Base-by-base conservation (phyloP, 169 alveolate species). In the Plasmodium inui region DNA sequence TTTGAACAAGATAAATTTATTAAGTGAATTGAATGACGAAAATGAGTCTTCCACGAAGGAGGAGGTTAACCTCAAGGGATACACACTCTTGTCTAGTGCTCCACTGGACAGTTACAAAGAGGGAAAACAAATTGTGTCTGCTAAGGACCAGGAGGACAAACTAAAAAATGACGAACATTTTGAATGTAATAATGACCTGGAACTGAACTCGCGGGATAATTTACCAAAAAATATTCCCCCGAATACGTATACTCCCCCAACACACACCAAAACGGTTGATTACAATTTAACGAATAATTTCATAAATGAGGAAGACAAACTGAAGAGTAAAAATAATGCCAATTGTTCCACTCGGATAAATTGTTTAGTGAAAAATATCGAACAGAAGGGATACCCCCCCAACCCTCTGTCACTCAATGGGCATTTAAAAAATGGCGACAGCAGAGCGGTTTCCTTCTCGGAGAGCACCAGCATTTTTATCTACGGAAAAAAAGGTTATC, bases 401-500 rank as follows among this genome's bases (percentile, higher is more conserved):
- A 19, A 0, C 39, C 32, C 2, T 19, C 37, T 22, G n/a, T 67
- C 37, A 14, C 82, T 17, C 61, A 39, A 76, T 86, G 22, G 26
- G 53, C 55, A 86, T 55, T 53, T 55, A 76, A 86, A 86, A 86
- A 74, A 53, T 19, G 41, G 32, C 2, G 82, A 78, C 61, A 10
- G n/a, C 44, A 86, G 76, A 39, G 53, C 32, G 39, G 86, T 86
- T 86, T 86, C 93, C 70, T 76, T 86, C 80, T 39, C 88, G 8
- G 85, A 78, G 50, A 53, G 32, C 17, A 86, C 78, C 44, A 78
- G 81, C 10, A 74, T 86, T 32, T 53, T 53, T 39, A 55, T 86
- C 41, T 86, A 86, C 55, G 67, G 30, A 12, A 74, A 86, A 37
- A 74, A 41, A 37, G 86, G 88, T 86, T 41, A 14, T 46, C 76